Conservation (phyloP, 169 alveolate genomes). For the Eimeria praecox region DNA sequence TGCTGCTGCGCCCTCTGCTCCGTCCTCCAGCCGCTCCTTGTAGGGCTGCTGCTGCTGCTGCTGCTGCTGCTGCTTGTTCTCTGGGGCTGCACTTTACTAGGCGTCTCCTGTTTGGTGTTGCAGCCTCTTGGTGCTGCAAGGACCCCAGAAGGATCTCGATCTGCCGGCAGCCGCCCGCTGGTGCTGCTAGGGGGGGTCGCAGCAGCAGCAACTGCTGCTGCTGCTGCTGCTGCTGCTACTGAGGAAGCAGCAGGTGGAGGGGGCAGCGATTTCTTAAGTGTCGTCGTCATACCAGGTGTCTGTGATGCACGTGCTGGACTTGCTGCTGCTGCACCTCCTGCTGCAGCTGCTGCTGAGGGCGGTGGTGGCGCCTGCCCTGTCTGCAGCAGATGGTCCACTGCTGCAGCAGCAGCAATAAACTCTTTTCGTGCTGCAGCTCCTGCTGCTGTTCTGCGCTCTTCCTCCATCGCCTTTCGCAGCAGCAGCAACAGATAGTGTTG, state of each 20-base stretch:
- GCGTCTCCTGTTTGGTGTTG: not conserved
- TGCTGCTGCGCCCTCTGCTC: conserved; percentile 52
- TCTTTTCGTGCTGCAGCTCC: conserved; percentile 58
- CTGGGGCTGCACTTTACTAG: not conserved
- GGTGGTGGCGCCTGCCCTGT: conserved; percentile 45
- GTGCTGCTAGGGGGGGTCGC: not conserved
- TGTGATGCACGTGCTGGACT: not conserved
- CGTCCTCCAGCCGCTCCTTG: conserved; percentile 13
- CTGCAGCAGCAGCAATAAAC: conserved; percentile 48
- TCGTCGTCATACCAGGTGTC: too few relatives aligned
- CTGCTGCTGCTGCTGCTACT: not conserved
- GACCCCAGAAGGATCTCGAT: conserved; percentile 36
- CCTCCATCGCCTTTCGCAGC: conserved; percentile 44
- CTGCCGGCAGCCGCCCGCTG: conserved; percentile 13
- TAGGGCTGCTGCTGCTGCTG: conserved; percentile 43
- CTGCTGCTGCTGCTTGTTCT: conserved; percentile 44
- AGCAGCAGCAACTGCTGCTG: conserved; percentile 17
- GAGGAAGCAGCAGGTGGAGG: conserved; percentile 9
- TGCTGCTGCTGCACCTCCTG: not conserved
- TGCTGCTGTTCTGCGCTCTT: conserved; percentile 69
- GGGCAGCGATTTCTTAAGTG: not conserved
- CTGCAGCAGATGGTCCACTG: conserved; percentile 38
- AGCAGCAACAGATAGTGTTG: conserved; percentile 33
- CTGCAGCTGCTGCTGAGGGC: conserved; percentile 21
- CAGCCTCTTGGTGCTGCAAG: not conserved